Conservation (phyloP, 1,139 yeast species). For the Saccharomyces pastorianus region DNA sequence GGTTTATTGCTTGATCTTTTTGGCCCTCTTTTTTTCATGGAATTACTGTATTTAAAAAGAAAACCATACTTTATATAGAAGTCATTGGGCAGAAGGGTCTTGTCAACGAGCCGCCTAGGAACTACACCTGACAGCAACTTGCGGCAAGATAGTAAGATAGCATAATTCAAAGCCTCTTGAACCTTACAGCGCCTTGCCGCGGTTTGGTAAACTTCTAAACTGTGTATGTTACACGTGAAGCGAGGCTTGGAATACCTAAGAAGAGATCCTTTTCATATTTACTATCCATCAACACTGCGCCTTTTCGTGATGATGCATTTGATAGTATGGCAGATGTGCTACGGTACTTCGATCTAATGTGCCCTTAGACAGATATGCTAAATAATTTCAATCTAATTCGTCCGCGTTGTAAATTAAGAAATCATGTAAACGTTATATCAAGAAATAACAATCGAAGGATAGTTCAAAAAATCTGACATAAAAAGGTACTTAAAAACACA, state of each 20-base stretch:
- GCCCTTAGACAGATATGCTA: not conserved
- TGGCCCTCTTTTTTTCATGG: not conserved
- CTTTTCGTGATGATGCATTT: not conserved
- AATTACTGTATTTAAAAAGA: not conserved
- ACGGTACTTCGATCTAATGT: not conserved
- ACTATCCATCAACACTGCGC: not conserved
- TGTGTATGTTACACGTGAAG: not conserved
- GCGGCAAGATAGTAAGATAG: not conserved
- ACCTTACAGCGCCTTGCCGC: not conserved
- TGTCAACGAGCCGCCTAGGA: not conserved
- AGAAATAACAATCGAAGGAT: not conserved
- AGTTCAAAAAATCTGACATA: not conserved
- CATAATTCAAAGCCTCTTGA: not conserved
- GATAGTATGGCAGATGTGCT: not conserved
- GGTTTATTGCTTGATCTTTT: not conserved
- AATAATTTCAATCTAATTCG: not conserved
- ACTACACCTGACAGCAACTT: not conserved
- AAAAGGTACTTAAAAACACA: conserved; percentile 2
- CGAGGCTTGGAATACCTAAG: not conserved
- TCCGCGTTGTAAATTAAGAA: not conserved
- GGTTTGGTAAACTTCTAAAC: not conserved
- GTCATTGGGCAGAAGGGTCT: not conserved
- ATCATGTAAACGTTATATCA: not conserved
- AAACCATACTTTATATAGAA: not conserved
- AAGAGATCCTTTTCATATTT: not conserved